Evolutionary conservation across 1,284 basidiomycete species (phyloP), one percentile per base, ranked within the genome.

Genomic region (Coniferiporia sulphurascens): DNA sequence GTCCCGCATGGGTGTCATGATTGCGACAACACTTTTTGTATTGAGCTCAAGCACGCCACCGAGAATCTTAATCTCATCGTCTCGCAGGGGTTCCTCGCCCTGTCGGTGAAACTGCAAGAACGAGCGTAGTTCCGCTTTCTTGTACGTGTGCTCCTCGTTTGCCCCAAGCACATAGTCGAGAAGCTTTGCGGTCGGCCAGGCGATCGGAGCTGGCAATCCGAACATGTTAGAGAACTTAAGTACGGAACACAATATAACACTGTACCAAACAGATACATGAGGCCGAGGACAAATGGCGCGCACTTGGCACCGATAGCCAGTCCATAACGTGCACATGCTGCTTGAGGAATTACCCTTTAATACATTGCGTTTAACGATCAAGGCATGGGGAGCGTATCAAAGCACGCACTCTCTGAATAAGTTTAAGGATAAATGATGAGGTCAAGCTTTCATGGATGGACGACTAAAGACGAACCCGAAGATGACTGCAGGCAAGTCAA

Each of bases 31-130:
- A 27, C 84, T 86, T 72, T 95, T 94, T 21, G 85, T 84, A 69
- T 91, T 94, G 57, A 96, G 78, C 58, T 92, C 91, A 38, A 95
- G 74, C 0, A 95, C 93, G 12, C 91, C 91, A 68, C 93, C 95
- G 48, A 96, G 76, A 65, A 96, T 95, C 54, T 81, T 82, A 61
- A 95, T 94, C 72, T 95, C 90, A 66, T 96, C 90, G 70, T 96
- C 91, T 35, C 91, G 80, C 17, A 96, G 78, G 0, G 94, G 92
- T 69, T 96, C 89, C 70, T 92, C 85, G 49, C 93, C 86, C 43
- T 88, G 86, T 55, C 92, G 79, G 73, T 95, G 92, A 74, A 95
- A 92, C 68, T 94, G 90, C 32, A 98, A 81, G 74, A 98, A 98
- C 0, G 90, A 92, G 73, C 93, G 94, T 48, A 98, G 82, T 69